These are phyloP conservation scores for Triticum dicoccoides DNA, from an alignment of 176 grass and related monocot genomes.

Conservation along the genomic window DNA sequence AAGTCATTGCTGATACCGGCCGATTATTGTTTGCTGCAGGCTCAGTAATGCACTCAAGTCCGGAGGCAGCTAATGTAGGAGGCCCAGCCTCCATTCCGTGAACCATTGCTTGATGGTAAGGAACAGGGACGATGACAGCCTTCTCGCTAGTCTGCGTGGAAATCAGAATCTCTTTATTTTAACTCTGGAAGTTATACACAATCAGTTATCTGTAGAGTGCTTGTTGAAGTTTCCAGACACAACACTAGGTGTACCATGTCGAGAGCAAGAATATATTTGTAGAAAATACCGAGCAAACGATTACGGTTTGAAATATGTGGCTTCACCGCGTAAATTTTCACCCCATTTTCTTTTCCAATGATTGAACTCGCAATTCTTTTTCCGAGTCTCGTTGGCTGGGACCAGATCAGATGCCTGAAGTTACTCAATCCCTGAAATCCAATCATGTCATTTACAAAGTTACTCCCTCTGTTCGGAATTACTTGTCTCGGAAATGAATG, in stretches of 20 bases:
- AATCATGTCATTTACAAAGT: neutral
- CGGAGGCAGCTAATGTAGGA: slow-evolving; percentile 68
- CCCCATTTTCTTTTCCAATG: slow-evolving; percentile 9
- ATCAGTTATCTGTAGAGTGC: slow-evolving; percentile 51
- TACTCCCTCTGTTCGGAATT: too few species aligned
- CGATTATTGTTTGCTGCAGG: slow-evolving; percentile 56
- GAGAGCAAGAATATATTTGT: slow-evolving; percentile 41
- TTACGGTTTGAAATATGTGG: slow-evolving; percentile 2
- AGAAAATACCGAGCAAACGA: slow-evolving; percentile 38
- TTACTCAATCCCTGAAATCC: neutral
- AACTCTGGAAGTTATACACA: slow-evolving; percentile 38
- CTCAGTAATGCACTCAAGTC: slow-evolving; percentile 93
- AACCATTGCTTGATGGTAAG: slow-evolving; percentile 34
- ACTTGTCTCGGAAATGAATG: too few species aligned
- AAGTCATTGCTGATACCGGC: neutral
- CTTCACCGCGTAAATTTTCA: slow-evolving; percentile 27
- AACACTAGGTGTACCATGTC: slow-evolving; percentile 46
- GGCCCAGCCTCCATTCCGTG: neutral
- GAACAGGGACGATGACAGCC: slow-evolving; percentile 17
- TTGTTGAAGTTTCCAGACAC: slow-evolving; percentile 37
- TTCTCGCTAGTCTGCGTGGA: neutral
- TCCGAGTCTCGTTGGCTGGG: neutral
- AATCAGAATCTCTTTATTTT: slow-evolving; percentile 39
- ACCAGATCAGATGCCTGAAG: neutral
- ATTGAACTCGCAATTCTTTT: slow-evolving; percentile 11